Percentiles rank a stretch among this genome's conserved stretches.
These are phyloP conservation scores for Mimosa bimucronata DNA, from an alignment of 306 rosid genomes.

Conservation along the genomic window DNA sequence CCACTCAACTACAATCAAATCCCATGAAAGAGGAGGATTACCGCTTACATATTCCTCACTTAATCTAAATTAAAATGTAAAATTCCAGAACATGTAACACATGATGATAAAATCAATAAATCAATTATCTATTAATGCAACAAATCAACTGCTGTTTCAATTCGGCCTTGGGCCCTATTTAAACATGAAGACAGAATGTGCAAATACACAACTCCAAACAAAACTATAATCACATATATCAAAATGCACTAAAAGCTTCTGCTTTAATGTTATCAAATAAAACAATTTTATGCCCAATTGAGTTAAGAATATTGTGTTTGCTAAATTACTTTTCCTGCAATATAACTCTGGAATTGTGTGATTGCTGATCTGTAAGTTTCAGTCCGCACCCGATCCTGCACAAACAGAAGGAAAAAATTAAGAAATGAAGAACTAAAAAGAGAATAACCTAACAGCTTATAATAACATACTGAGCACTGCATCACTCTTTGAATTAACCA, in stretches of 20 bases:
- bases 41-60: neutral
- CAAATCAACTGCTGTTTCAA: neutral
- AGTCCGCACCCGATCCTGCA: slow-evolving; percentile 89
- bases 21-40: neutral
- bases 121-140: neutral
- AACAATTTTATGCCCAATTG: slow-evolving; percentile 4
- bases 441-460: slow-evolving; percentile 18
- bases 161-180: neutral
- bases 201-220: slow-evolving; percentile 3
- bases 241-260: slow-evolving; percentile 22
- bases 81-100: neutral
- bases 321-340: slow-evolving; percentile 83
- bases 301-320: slow-evolving; percentile 23
- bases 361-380: slow-evolving; percentile 85
- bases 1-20: neutral
- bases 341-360: slow-evolving; percentile 79
- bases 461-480: neutral
- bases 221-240: neutral
- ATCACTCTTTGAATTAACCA: neutral
- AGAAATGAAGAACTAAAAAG: neutral
- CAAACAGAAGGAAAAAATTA: neutral
- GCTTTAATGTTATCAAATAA: neutral
- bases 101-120: neutral
- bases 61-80: neutral
- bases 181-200: neutral